Base-by-base conservation (phyloP, 2,329 filamentous ascomycete species). In the Golovinomyces cichoracearum region DNA sequence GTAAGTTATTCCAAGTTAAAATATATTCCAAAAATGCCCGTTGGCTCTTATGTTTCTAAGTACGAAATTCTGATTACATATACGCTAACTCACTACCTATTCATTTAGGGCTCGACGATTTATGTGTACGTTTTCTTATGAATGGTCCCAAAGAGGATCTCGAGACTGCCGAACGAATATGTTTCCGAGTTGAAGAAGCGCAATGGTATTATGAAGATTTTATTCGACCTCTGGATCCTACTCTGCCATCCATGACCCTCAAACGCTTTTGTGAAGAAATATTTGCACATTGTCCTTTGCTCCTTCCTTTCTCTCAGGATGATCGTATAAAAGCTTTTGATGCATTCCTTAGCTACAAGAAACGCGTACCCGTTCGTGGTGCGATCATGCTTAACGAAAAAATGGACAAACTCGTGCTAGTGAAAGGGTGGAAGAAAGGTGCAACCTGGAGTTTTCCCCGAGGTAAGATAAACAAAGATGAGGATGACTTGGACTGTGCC, bases 131-230 rank as follows among this genome's bases (percentile, higher is more conserved):
- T 62, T 98, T 98, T 66, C 88, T 98, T 61, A 84, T 95, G 64
- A 95, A 98, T 66, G 74, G 95, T 52, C 90, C 92, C 42, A 73
- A 82, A 54, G 84, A 90, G 64, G 90, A 98, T 64, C 74, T 95
- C 44, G 77, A 78, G 55, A 85, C 83, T 2, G 82, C 93, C 50
- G 83, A 85, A 61, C 80, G 90, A 61, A 90, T 98, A 65, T 95
- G 88, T 66, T 98, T 98, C 63, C 86, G 95, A 66, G 82, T 98
- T 57, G 90, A 98, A 65, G 92, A 98, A 66, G 90, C 90, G 58
- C 92, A 98, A 76, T 98, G 90, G 90, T 98, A 93, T 66, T 98
- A 98, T 74, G 90, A 98, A 69, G 90, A 98, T 65, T 98, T 98
- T 62, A 84, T 98, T 62, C 83, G 90, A 45, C 86, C 88, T 35